Evolutionary conservation across 2,329 filamentous ascomycete genomes (phyloP).

Genomic region (Acrocalymma vagum): DNA sequence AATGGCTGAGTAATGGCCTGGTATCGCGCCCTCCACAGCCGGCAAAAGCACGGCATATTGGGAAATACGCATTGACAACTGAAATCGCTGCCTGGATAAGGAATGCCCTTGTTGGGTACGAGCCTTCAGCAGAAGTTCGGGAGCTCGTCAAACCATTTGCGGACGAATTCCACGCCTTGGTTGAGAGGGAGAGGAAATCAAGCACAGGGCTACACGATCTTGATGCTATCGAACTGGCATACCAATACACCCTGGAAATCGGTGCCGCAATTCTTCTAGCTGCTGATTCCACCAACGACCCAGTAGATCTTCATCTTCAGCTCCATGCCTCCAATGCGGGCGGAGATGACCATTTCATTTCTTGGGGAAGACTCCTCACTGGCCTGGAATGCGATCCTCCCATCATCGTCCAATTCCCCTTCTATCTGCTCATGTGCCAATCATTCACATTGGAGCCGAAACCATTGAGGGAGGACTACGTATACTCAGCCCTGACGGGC

Average conservation of each 20-base stretch:
- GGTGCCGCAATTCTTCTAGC: conserved; percentile 5
- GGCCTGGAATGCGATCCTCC: conserved; percentile 6
- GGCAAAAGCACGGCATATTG: conserved; percentile 5
- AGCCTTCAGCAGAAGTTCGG: neutral
- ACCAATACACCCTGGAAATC: conserved; percentile 8
- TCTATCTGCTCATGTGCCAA: conserved; percentile 9
- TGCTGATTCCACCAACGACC: conserved; percentile 5
- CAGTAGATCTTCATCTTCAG: neutral
- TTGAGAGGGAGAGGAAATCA: neutral
- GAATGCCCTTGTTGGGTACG: neutral
- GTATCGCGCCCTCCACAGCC: neutral
- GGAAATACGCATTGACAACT: conserved; percentile 5
- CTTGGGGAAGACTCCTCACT: conserved; percentile 5
- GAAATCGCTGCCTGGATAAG: conserved; percentile 5
- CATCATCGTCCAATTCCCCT: conserved; percentile 9
- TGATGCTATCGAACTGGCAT: conserved; percentile 6
- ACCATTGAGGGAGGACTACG: conserved; percentile 4
- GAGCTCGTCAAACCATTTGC: conserved; percentile 7
- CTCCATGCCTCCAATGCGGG: conserved; percentile 8
- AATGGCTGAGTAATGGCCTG: neutral
- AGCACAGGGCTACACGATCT: conserved; percentile 2
- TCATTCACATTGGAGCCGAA: conserved; percentile 5
- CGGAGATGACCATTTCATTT: conserved; percentile 6
- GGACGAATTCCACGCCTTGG: neutral
- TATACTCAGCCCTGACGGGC: conserved; percentile 5